Evolutionary conservation across 2,329 filamentous ascomycete species (phyloP).

Genomic region (Pestalotiopsis sp.): DNA sequence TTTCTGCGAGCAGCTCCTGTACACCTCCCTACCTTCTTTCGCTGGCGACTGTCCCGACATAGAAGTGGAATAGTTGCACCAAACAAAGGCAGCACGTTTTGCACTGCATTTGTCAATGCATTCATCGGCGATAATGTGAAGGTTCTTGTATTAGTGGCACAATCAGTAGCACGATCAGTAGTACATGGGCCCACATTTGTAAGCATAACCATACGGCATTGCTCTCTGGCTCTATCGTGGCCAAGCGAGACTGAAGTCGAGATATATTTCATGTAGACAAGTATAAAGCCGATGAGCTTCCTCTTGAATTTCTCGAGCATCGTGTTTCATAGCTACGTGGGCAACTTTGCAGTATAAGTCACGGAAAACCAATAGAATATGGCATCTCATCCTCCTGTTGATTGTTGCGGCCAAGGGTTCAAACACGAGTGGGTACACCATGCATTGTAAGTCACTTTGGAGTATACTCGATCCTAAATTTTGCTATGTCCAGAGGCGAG

Average conservation of each 20-base stretch:
- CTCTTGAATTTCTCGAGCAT: not conserved
- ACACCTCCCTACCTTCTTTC: too few species aligned
- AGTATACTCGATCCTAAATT: not conserved
- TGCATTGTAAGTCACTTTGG: too few species aligned
- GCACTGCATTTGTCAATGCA: too few species aligned
- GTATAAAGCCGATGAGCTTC: not conserved
- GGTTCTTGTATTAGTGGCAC: not conserved
- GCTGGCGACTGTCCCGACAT: too few species aligned
- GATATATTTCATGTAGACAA: not conserved
- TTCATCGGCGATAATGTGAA: not conserved
- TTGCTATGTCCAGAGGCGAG: not conserved
- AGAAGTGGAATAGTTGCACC: too few species aligned
- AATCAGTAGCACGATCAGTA: not conserved
- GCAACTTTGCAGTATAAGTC: not conserved
- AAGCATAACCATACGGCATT: not conserved
- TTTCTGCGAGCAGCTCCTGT: too few species aligned
- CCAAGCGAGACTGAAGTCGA: not conserved
- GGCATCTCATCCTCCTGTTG: not conserved
- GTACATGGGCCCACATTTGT: not conserved
- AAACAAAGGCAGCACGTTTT: too few species aligned
- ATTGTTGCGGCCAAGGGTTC: not conserved
- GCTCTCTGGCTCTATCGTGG: not conserved
- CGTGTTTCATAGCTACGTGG: not conserved
- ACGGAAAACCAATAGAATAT: not conserved
- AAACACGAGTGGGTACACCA: not conserved